Evolutionary conservation across 345 rosid species (phyloP).

Genomic region (Citropsis articulata): DNA sequence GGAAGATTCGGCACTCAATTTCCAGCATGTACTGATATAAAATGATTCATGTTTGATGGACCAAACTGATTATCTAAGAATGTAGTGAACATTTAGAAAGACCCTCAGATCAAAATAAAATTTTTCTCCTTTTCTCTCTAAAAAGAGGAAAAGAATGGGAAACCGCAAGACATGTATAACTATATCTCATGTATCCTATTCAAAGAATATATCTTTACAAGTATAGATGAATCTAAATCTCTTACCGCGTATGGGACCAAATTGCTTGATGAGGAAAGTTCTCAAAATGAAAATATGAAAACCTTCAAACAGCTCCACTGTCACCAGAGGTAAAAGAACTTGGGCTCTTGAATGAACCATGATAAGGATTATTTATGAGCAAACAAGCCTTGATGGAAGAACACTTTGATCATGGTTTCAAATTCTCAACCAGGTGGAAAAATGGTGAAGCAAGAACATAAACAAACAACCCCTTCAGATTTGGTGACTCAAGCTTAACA

Average conservation of each 20-base stretch:
- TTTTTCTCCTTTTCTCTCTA: not conserved
- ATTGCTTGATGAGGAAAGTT: not conserved
- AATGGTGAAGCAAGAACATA: not conserved
- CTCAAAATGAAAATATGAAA: not conserved
- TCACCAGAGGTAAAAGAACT: not conserved
- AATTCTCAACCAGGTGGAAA: not conserved
- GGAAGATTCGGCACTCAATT: not conserved
- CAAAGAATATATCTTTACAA: conserved; percentile 1
- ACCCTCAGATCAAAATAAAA: not conserved
- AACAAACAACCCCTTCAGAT: not conserved
- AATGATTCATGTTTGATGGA: not conserved
- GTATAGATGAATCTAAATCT: conserved; percentile 12
- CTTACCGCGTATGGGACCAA: not conserved
- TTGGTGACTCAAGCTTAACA: not conserved
- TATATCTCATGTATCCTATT: not conserved
- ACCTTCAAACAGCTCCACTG: not conserved
- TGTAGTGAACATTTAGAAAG: not conserved
- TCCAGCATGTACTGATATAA: not conserved
- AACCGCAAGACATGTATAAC: not conserved
- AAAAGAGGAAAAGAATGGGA: not conserved
- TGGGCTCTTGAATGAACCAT: not conserved
- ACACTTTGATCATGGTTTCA: not conserved
- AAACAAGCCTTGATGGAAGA: not conserved
- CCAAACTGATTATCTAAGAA: not conserved
- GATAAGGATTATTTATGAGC: not conserved